Evolutionary conservation across 371 early-diverging fungal genomes (phyloP), one percentile per base, ranked within the genome.

Genomic region (Apophysomyces sp.): DNA sequence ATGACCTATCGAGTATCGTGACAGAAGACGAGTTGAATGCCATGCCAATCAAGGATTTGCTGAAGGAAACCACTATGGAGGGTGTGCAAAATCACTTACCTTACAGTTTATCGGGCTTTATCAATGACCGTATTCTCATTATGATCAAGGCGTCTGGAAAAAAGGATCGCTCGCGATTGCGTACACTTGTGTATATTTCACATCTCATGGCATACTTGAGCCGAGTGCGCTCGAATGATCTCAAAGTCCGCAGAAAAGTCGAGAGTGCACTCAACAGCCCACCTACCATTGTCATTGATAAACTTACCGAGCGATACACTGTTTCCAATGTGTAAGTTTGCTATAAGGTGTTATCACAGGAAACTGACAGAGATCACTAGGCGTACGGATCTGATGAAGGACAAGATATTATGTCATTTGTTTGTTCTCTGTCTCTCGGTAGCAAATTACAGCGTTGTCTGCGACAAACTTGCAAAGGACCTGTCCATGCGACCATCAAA

Each of bases 371-470:
- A 11, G 6, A 41, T n/a, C 34, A 21, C 2, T 66, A 85, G 84
- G 29, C 84, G 87, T 64, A 86, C 94, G 44, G 80, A 87, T 31
- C 74, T 86, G 21, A 84, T 83, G 65, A 82, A 86, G 59, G 93
- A 92, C 72, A 91, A 86, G 74, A 77, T 95, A n/a, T 73, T 88
- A 9, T 87, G 89, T 65, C 90, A 92, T 62, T 87, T 92, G 61
- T 69, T 92, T 49, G 85, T 86, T 8, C 72, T 93, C 32, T 83
- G 85, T 63, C 76, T 95, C 59, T 82, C 81, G 16, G 71, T 93
- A 6, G 86, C 90, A 67, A 84, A 88, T 71, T 93, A 83, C 76
- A 81, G 75, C 16, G 68, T 90, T 40, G 79, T 90, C 30, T 78
- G 87, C 4, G 70, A 76, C 8, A 72, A 75, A 11, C 65, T 94